These are phyloP conservation scores for Russula ochroleuca DNA, from an alignment of 768 basidiomycete genomes.

Conservation along the genomic window DNA sequence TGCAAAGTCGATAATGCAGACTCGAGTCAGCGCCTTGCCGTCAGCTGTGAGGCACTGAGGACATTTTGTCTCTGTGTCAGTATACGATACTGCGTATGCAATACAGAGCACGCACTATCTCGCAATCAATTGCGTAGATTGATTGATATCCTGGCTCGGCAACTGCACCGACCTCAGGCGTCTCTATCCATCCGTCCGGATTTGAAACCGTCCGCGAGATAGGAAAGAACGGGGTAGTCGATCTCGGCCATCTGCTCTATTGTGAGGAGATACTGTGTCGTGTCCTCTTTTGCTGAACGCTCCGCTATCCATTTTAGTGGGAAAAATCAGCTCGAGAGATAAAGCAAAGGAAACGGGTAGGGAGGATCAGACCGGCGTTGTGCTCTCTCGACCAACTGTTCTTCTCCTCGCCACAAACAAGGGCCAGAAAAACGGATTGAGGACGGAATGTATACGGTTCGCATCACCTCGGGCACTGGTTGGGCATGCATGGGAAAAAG, in stretches of 20 bases:
- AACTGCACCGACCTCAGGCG: no score
- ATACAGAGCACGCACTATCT: no score
- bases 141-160: no score
- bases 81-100: no score
- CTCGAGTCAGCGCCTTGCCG: no score
- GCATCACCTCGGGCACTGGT: constrained; percentile 91
- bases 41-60: no score
- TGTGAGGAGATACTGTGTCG: constrained; percentile 67
- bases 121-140: no score
- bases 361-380: constrained; percentile 27
- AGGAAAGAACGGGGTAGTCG: constrained; percentile 85
- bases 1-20: no score
- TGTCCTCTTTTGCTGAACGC: constrained; percentile 55
- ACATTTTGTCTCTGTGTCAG: no score
- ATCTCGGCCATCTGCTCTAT: no score
- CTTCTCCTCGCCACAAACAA: constrained; percentile 78
- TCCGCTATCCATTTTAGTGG: constrained; percentile 42
- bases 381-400: constrained; percentile 50
- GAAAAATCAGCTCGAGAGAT: background rate
- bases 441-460: constrained; percentile 77
- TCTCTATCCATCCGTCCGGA: no score
- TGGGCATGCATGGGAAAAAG: constrained; percentile 90
- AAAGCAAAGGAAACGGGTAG: no score
- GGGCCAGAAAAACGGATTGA: constrained; percentile 79
- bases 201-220: constrained; percentile 69